Evolutionary conservation across 306 rosid species (phyloP).

Genomic region (Boehmeria nivea): DNA sequence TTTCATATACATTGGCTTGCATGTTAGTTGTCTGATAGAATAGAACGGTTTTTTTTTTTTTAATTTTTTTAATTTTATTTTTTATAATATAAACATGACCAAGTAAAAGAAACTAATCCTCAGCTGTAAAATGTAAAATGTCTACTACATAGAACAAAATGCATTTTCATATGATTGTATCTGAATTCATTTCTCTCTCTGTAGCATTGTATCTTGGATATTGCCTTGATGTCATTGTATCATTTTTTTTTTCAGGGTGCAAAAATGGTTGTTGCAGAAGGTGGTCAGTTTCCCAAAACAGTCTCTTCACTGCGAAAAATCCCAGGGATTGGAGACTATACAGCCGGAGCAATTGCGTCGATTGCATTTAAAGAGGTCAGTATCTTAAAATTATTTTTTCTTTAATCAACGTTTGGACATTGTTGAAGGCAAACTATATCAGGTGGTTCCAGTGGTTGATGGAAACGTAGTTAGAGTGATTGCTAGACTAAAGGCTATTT

Average conservation of each 20-base stretch:
- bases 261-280: constrained; percentile 62
- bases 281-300: constrained; percentile 52
- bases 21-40: too few species aligned
- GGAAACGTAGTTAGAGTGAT: constrained; percentile 92
- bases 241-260: constrained; percentile 57
- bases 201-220: too few species aligned
- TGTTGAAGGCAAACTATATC: constrained; percentile 32
- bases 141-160: too few species aligned
- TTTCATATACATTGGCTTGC: too few species aligned
- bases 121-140: too few species aligned
- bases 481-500: constrained; percentile 70
- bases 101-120: too few species aligned
- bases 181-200: too few species aligned
- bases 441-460: constrained; percentile 92
- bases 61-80: too few species aligned
- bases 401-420: constrained; percentile 12
- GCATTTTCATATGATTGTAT: too few species aligned
- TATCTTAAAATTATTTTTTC: constrained; percentile 20
- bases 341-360: constrained; percentile 90
- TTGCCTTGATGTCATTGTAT: not conserved
- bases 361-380: constrained; percentile 83
- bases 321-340: constrained; percentile 86
- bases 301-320: constrained; percentile 56
- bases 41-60: too few species aligned
- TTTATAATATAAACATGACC: too few species aligned